Percentiles rank a stretch among this genome's conserved stretches.
Evolutionary conservation across 2,329 filamentous ascomycete genomes (phyloP).

Genomic region (Akanthomyces muscarius): DNA sequence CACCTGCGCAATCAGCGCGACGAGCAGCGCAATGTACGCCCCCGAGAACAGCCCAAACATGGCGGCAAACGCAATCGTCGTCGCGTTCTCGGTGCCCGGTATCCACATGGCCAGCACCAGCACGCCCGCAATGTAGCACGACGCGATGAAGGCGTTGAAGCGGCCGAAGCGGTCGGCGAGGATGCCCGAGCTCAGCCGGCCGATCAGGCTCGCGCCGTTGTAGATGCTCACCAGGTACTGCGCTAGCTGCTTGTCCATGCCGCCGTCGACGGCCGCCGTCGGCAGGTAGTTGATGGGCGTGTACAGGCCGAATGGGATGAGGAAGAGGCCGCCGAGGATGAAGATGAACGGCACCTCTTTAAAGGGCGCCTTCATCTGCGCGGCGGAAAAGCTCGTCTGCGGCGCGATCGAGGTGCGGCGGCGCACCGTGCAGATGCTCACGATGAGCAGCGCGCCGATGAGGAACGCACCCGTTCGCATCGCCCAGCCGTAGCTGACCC

Average conservation of each 20-base stretch:
- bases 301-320: slow-evolving; percentile 30
- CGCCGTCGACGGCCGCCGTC: slow-evolving; percentile 19
- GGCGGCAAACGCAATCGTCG: slow-evolving; percentile 26
- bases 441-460: slow-evolving; percentile 26
- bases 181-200: slow-evolving; percentile 22
- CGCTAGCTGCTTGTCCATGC: slow-evolving; percentile 21
- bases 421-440: slow-evolving; percentile 15
- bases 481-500: slow-evolving; percentile 30
- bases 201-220: slow-evolving; percentile 25
- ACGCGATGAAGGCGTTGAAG: slow-evolving; percentile 36
- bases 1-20: slow-evolving; percentile 39
- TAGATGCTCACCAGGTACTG: slow-evolving; percentile 24
- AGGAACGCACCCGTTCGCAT: slow-evolving; percentile 31
- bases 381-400: slow-evolving; percentile 24
- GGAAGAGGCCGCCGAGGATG: slow-evolving; percentile 25
- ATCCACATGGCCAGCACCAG: slow-evolving; percentile 33
- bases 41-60: slow-evolving; percentile 31
- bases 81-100: slow-evolving; percentile 23
- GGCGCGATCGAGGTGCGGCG: neutral
- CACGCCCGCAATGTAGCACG: slow-evolving; percentile 36
- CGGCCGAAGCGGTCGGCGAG: slow-evolving; percentile 26
- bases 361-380: slow-evolving; percentile 29
- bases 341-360: slow-evolving; percentile 25
- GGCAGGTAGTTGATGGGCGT: slow-evolving; percentile 29
- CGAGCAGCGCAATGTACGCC: slow-evolving; percentile 27